Base-by-base conservation (phyloP, 1,139 yeast species). In the Diutina ranongensis region DNA sequence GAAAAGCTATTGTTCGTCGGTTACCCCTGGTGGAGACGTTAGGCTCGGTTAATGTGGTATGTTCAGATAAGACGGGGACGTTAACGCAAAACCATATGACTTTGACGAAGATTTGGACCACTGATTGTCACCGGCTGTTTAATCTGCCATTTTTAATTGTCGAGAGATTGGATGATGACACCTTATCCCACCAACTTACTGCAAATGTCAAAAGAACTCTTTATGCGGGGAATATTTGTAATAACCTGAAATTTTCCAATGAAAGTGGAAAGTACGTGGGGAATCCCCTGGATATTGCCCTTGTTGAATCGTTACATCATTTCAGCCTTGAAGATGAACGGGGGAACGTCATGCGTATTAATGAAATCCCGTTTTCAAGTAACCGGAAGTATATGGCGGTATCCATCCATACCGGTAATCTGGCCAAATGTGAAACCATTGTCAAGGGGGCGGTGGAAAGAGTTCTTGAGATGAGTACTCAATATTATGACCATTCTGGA, bases 51-150 rank as follows among this genome's bases (percentile, higher is more conserved):
- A 88, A 88, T 58, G 97, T 89, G 35, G 87, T 89, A 55, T 89
- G 97, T 61, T 80, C 94, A 19, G 97, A 89, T 65, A 89, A 89
- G 57, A 89, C 97, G 1, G 97, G 97, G 50, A 92, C 97, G 2
- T 72, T 89, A 53, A 92, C 98, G 22, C 86, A 85, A 63, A 92
- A 92, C 62, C 94, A 83, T 59, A 87, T 92, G 94, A 84, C 97
- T 3, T 88, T 86, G 9, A 83, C 92, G 27, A 83, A 85, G 55
- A 57, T 86, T 16, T 89, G 96, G 95, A 72, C 95, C 13, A 68
- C 78, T 41, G 89, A 78, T 52, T 82, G 82, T 77, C 70, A 74
- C 21, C 73, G 74, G n/a, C 69, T 72, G 38, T 67, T 70, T 49
- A 65, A 67, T 50, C 59, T 63, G 41, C 74, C 74, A 3, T 70